Base-by-base conservation (phyloP, 2,329 filamentous ascomycete genomes). In the Fusarium aywerte region DNA sequence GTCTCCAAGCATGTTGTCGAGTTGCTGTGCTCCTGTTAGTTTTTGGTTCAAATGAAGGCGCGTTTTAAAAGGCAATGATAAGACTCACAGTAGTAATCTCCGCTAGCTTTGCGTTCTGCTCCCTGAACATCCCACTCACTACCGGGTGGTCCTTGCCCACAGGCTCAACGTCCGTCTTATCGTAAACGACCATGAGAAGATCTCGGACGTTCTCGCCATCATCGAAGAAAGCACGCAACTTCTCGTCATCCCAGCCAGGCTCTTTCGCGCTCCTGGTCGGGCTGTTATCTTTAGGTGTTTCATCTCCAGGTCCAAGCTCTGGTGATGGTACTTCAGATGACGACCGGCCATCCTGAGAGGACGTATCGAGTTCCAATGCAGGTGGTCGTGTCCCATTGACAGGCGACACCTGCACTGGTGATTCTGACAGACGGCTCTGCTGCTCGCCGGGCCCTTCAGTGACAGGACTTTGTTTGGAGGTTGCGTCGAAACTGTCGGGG, bases 161-260 rank as follows among this genome's bases (percentile, higher is more conserved):
- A 18, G 93, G 91, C 39, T 89, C 86, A 16, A 96, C 89, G 60
- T 94, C 92, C 15, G 89, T 91, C 77, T 94, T 97, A 79, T 98
- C 94, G 75, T 97, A 94, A 27, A 99, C 93, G 62, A 99, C 91
- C 35, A 94, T 86, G 50, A 98, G 85, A 76, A 98, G 86, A 76
- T 99, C 95, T 49, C 92, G 88, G 69, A 99, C 93, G 66, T 97
- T 93, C 32, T 90, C 89, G 62, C 92, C 89, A 70, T 96, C 93
- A 69, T 98, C 95, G 73, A 98, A 91, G 79, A 97, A 99, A 15
- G 92, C 90, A 61, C 93, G 89, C 27, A 99, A 85, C 71, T 89
- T 92, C 56, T 89, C 85, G 77, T 98, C 95, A 65, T 93, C 95
- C 96, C 96, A 99, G 0, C 89, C 87, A 25, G 83, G 82, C 16